These are phyloP conservation scores for Calonectria leucothoes DNA, from an alignment of 2,329 filamentous ascomycete genomes.

Conservation along the genomic window DNA sequence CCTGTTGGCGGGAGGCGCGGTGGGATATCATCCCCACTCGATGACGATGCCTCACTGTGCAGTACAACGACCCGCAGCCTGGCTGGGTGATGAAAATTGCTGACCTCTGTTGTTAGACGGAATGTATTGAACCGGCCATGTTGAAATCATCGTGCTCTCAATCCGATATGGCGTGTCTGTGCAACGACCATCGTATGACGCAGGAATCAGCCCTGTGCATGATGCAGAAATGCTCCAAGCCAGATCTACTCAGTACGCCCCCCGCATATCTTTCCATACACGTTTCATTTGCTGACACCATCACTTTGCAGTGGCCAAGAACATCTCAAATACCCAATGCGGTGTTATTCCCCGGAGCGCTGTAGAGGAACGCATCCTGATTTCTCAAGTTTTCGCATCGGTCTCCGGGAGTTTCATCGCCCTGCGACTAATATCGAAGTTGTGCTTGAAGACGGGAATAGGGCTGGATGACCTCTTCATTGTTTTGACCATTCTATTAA, in stretches of 20 bases:
- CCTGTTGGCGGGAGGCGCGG: neutral
- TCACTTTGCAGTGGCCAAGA: slow-evolving; percentile 21
- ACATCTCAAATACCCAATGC: neutral
- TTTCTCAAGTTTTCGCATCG: slow-evolving; percentile 48
- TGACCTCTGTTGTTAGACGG: neutral
- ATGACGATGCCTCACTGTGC: neutral
- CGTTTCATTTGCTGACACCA: neutral
- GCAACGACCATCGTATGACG: neutral
- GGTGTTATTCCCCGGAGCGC: slow-evolving; percentile 43
- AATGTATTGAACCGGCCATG: neutral
- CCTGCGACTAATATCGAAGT: slow-evolving; percentile 53
- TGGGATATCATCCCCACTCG: neutral
- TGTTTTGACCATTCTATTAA: slow-evolving; percentile 42
- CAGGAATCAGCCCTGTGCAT: neutral
- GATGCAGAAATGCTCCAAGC: neutral
- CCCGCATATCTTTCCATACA: neutral
- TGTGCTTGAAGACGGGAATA: slow-evolving; percentile 48
- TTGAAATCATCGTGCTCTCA: neutral
- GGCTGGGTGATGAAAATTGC: neutral
- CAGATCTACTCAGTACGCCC: neutral
- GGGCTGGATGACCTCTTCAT: slow-evolving; percentile 54
- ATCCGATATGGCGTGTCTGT: neutral
- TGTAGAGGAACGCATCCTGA: slow-evolving; percentile 44
- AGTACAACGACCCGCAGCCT: neutral
- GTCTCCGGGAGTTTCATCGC: slow-evolving; percentile 54